phyloP scores from a whole-genome alignment of 768 basidiomycete genomes.

The Boletus edulis region DNA sequence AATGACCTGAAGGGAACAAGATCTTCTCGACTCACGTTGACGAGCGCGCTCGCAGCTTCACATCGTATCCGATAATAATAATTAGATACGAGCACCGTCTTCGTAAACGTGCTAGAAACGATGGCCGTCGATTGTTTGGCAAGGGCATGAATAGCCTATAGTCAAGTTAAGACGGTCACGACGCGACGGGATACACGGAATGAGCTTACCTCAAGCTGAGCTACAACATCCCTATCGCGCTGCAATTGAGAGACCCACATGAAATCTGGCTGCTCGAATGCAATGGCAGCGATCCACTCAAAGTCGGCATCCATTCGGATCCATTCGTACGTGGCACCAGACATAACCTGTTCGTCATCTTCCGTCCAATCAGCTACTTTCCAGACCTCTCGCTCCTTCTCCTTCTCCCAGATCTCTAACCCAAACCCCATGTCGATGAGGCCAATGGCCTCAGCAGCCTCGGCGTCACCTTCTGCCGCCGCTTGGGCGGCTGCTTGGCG shows the following conservation, averaged over 20 bases:
- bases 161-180: conserved; percentile 8
- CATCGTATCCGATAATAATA: conserved; percentile 96
- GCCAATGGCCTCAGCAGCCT: conserved; percentile 91
- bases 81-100: conserved; percentile 90
- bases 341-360: conserved; percentile 91
- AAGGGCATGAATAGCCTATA: conserved; percentile 89
- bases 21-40: conserved; percentile 53
- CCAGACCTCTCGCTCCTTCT: conserved; percentile 90
- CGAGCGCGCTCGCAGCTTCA: conserved; percentile 86
- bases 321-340: conserved; percentile 98
- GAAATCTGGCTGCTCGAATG: conserved; percentile 94
- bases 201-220: conserved; percentile 84
- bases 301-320: conserved; percentile 98
- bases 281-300: conserved; percentile 94
- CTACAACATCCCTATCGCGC: conserved; percentile 93
- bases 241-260: conserved; percentile 99
- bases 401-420: conserved; percentile 94
- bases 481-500: conserved; percentile 91
- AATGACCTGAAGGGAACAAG: conserved; percentile 4
- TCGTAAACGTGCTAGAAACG: conserved; percentile 88
- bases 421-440: conserved; percentile 95
- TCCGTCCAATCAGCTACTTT: conserved; percentile 98
- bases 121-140: conserved; percentile 78
- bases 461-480: conserved; percentile 87
- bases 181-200: not conserved